A percentile compares a stretch with the other conserved stretches of the same genome.
phyloP scores from a whole-genome alignment of 2,329 filamentous ascomycete genomes.

The Onygenales sp. region DNA sequence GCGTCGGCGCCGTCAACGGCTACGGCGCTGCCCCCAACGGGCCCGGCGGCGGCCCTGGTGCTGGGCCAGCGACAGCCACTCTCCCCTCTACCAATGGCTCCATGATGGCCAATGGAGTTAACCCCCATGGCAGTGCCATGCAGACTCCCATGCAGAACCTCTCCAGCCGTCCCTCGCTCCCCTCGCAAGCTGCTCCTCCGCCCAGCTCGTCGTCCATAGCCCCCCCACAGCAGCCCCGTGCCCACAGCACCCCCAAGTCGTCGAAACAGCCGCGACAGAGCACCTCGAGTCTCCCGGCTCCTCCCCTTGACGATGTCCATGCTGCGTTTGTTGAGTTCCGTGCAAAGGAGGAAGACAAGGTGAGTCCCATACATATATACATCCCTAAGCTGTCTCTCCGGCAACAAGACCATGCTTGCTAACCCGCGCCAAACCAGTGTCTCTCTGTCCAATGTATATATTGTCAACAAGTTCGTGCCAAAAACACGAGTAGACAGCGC shows the following conservation, averaged over 20 bases:
- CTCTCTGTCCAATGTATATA: slow-evolving; percentile 42
- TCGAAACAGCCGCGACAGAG: slow-evolving; percentile 24
- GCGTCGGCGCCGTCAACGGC: slow-evolving; percentile 32
- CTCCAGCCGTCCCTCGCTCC: slow-evolving; percentile 30
- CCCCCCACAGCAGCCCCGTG: slow-evolving; percentile 22
- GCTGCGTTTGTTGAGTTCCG: slow-evolving; percentile 41
- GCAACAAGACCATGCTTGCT: slow-evolving; percentile 12
- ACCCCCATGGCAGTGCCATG: slow-evolving; percentile 34
- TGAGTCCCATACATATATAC: slow-evolving; percentile 9
- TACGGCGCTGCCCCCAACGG: slow-evolving; percentile 34
- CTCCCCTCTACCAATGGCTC: slow-evolving; percentile 34
- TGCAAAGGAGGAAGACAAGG: slow-evolving; percentile 39
- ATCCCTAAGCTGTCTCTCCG: slow-evolving; percentile 3
- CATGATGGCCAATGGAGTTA: slow-evolving; percentile 36
- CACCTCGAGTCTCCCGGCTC: slow-evolving; percentile 34
- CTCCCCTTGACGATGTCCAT: slow-evolving; percentile 40
- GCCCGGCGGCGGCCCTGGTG: slow-evolving; percentile 19
- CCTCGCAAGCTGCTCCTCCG: slow-evolving; percentile 26
- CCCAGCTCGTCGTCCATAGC: slow-evolving; percentile 21
- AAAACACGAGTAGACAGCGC: slow-evolving; percentile 42
- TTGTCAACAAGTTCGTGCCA: slow-evolving; percentile 41
- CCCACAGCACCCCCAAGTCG: slow-evolving; percentile 29
- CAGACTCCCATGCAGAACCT: slow-evolving; percentile 33
- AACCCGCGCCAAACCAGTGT: slow-evolving; percentile 22
- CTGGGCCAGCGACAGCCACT: slow-evolving; percentile 22